Percentiles rank a stretch among this genome's conserved stretches.
Conservation (phyloP, 2,329 filamentous ascomycete species). For the Stemphylium beticola region DNA sequence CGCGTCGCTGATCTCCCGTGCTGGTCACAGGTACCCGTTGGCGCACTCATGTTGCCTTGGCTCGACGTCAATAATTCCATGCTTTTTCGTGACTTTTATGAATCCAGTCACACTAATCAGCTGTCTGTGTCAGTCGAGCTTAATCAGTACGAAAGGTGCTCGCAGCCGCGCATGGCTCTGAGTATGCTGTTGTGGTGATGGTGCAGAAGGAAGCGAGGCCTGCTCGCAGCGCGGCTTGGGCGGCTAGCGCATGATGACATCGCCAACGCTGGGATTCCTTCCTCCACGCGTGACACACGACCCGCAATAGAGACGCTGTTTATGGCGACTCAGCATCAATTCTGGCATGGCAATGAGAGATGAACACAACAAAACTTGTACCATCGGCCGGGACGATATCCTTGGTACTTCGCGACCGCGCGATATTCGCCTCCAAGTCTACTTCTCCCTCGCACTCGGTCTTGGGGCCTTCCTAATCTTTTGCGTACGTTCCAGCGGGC, state of each 20-base stretch:
- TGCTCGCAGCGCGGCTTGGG: conserved; percentile 1
- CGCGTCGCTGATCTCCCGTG: too few relatives aligned
- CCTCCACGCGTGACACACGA: conserved; percentile 10
- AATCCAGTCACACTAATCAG: too few relatives aligned
- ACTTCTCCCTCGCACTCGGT: conserved; percentile 74
- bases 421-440: conserved; percentile 67
- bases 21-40: too few relatives aligned
- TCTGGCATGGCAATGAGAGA: conserved; percentile 31
- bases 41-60: too few relatives aligned
- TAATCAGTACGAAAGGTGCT: too few relatives aligned
- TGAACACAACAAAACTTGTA: conserved; percentile 24
- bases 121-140: too few relatives aligned
- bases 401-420: conserved; percentile 47
- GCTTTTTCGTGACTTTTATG: too few relatives aligned
- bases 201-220: background rate
- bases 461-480: conserved; percentile 75
- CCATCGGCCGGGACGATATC: conserved; percentile 29
- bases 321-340: conserved; percentile 16
- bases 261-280: conserved; percentile 3
- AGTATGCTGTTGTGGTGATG: background rate
- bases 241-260: conserved; percentile 18
- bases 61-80: too few relatives aligned
- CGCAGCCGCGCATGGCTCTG: too few relatives aligned
- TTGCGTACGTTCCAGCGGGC: conserved; percentile 62
- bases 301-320: conserved; percentile 11